Percentiles rank a stretch among this genome's conserved stretches.
Conservation (phyloP, 345 rosid genomes). For the Streptanthus diversifolius region DNA sequence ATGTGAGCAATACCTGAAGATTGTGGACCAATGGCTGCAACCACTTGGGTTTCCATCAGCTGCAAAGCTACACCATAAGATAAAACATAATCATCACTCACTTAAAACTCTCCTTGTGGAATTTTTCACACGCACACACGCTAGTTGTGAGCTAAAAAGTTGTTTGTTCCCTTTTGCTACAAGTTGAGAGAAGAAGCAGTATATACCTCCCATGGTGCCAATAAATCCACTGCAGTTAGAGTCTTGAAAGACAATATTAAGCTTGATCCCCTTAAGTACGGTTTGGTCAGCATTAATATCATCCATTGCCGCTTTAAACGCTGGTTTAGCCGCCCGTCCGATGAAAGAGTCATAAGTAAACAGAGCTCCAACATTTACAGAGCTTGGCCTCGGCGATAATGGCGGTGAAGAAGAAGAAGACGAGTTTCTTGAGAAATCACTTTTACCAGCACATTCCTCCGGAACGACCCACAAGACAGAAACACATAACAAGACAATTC, state of each 20-base stretch:
- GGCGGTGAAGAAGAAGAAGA: constrained; percentile 44
- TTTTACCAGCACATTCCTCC: constrained; percentile 35
- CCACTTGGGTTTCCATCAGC: constrained; percentile 75
- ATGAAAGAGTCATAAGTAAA: constrained; percentile 70
- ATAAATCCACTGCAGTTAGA: constrained; percentile 90
- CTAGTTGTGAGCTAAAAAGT: background rate
- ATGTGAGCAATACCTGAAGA: constrained; percentile 92
- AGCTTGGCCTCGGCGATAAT: constrained; percentile 41
- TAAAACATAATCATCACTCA: background rate
- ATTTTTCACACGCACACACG: no score
- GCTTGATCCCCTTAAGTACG: constrained; percentile 49
- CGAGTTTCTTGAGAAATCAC: constrained; percentile 34
- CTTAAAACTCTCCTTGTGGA: no score
- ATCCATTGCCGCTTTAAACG: constrained; percentile 61
- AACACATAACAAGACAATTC: constrained; percentile 39
- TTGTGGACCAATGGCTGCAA: constrained; percentile 85
- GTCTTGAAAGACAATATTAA: constrained; percentile 51
- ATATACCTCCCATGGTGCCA: constrained; percentile 83
- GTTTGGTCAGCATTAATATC: constrained; percentile 69
- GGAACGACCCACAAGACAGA: constrained; percentile 36
- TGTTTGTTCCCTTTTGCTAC: background rate
- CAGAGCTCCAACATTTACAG: constrained; percentile 65
- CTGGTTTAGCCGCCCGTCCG: constrained; percentile 73
- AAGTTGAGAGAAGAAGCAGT: background rate
- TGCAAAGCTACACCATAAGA: constrained; percentile 68